These are phyloP conservation scores for Teunomyces stri DNA, from an alignment of 805 yeast genomes.

Conservation along the genomic window DNA sequence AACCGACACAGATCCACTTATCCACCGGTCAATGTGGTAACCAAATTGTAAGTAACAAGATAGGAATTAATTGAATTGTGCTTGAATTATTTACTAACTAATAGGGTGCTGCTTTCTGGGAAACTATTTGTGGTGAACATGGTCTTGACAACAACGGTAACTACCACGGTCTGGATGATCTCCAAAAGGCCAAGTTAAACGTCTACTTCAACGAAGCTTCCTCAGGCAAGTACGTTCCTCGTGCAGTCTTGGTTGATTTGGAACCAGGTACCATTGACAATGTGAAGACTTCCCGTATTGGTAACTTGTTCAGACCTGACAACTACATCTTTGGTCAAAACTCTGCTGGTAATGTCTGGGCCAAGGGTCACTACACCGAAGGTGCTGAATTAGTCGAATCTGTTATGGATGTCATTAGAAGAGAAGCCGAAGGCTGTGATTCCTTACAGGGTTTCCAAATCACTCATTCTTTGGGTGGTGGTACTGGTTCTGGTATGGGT, in stretches of 20 bases:
- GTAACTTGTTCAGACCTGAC: constrained; percentile 88
- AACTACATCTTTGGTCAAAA: constrained; percentile 86
- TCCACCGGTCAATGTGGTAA: constrained; percentile 99
- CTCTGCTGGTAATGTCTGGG: constrained; percentile 96
- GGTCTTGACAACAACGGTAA: constrained; percentile 75
- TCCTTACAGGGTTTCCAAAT: constrained; percentile 94
- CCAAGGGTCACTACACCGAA: constrained; percentile 94
- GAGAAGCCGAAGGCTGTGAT: constrained; percentile 93
- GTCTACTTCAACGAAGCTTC: constrained; percentile 89
- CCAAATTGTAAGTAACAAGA: constrained; percentile 67
- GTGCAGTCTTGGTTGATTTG: constrained; percentile 88
- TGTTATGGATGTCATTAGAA: constrained; percentile 84
- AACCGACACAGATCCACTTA: constrained; percentile 68
- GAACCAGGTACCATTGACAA: constrained; percentile 94
- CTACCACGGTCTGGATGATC: constrained; percentile 50
- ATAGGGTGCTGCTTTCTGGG: constrained; percentile 91
- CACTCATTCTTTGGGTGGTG: constrained; percentile 60
- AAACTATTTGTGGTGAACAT: constrained; percentile 85
- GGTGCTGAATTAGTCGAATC: constrained; percentile 93
- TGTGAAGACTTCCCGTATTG: constrained; percentile 76
- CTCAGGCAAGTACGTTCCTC: constrained; percentile 86
- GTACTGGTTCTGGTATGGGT: constrained; percentile 97
- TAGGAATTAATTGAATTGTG: background rate
- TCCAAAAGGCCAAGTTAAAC: constrained; percentile 55
- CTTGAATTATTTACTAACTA: constrained; percentile 18